A percentile compares a stretch with the other conserved stretches of the same genome.
These are phyloP conservation scores for Thyridium curvatum DNA, from an alignment of 2,329 filamentous ascomycete species.

Conservation along the genomic window DNA sequence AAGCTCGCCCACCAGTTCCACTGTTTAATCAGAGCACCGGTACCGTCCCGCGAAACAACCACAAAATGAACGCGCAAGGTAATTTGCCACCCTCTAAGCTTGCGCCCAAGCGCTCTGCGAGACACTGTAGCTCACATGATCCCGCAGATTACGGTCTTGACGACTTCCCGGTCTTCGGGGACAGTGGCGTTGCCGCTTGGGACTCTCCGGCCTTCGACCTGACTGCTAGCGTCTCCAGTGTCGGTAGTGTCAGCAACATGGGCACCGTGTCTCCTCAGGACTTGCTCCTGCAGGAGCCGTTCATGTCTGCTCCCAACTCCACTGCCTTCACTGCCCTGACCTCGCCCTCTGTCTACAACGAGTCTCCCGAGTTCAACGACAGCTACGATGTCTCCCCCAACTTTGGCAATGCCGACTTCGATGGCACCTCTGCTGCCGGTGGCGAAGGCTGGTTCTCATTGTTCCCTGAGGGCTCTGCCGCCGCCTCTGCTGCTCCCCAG, in stretches of 20 bases:
- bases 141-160: constrained; percentile 50
- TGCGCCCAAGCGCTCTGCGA: constrained; percentile 10
- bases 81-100: constrained; percentile 19
- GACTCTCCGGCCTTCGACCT: constrained; percentile 52
- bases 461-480: constrained; percentile 49
- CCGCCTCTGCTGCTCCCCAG: constrained; percentile 8
- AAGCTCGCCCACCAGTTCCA: constrained; percentile 62
- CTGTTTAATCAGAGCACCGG: constrained; percentile 58
- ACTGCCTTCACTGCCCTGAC: constrained; percentile 77
- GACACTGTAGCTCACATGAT: not conserved
- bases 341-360: constrained; percentile 72
- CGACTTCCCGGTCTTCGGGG: constrained; percentile 52
- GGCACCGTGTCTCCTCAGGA: constrained; percentile 82
- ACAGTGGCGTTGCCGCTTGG: constrained; percentile 35
- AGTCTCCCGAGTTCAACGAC: constrained; percentile 67
- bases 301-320: constrained; percentile 74
- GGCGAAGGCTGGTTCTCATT: constrained; percentile 65
- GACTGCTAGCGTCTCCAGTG: constrained; percentile 29
- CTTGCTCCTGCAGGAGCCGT: constrained; percentile 62
- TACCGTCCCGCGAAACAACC: constrained; percentile 36
- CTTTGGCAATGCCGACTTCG: constrained; percentile 57
- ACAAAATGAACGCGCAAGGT: constrained; percentile 54
- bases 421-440: constrained; percentile 24
- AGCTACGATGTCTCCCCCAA: constrained; percentile 74
- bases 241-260: constrained; percentile 46